These are phyloP conservation scores for Kitagawia praeruptora DNA, from an alignment of 129 eudicot species.

Conservation along the genomic window DNA sequence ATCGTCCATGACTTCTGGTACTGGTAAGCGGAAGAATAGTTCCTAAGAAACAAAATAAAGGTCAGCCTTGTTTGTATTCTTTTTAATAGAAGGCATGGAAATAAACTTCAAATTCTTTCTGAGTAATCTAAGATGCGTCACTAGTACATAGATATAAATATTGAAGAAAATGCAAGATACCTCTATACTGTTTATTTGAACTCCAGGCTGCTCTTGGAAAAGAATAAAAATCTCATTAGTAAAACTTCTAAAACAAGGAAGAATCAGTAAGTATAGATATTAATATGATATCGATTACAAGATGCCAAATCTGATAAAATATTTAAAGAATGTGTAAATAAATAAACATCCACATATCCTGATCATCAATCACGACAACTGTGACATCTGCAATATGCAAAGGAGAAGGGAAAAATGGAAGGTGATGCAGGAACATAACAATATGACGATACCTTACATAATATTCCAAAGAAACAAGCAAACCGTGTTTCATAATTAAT, in stretches of 20 bases:
- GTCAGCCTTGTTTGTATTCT: neutral
- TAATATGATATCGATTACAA: too few species aligned
- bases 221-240: slow-evolving; percentile 54
- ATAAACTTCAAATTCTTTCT: neutral
- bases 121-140: neutral
- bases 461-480: neutral
- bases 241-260: slow-evolving; percentile 34
- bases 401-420: too few species aligned
- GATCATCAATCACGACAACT: neutral
- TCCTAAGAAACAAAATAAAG: slow-evolving; percentile 35
- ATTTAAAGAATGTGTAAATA: too few species aligned
- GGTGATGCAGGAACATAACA: too few species aligned
- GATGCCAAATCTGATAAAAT: neutral
- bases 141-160: too few species aligned
- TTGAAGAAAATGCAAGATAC: slow-evolving; percentile 18
- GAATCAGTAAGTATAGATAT: neutral
- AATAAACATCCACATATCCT: neutral
- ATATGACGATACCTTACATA: neutral
- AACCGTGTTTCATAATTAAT: neutral
- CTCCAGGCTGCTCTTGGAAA: slow-evolving; percentile 55
- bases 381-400: too few species aligned
- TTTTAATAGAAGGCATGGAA: neutral
- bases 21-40: slow-evolving; percentile 52
- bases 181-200: slow-evolving; percentile 45
- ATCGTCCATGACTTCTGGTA: slow-evolving; percentile 53